Conservation (phyloP, 768 basidiomycete genomes). For the Kwoniella dendrophila region DNA sequence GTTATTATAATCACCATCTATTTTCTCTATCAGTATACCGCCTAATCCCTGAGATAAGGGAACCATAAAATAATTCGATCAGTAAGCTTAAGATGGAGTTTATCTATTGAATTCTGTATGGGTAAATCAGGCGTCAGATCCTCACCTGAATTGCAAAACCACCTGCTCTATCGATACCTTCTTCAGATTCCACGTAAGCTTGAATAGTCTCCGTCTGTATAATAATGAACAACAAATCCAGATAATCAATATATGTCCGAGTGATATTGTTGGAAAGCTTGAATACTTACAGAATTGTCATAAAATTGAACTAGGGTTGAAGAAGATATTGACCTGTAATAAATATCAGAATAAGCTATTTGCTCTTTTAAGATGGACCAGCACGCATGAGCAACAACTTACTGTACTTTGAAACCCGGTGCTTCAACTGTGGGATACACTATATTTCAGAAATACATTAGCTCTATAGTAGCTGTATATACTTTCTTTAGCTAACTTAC, state of each 20-base stretch:
- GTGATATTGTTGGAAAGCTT: background rate
- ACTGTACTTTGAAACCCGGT: slow-evolving; percentile 56
- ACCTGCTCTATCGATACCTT: slow-evolving; percentile 85
- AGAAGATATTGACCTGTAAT: slow-evolving; percentile 48
- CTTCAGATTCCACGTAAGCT: slow-evolving; percentile 81
- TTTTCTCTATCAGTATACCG: slow-evolving; percentile 74
- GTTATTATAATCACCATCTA: slow-evolving; percentile 88
- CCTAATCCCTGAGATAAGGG: slow-evolving; percentile 65
- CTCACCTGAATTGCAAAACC: slow-evolving; percentile 90
- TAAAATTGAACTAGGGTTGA: slow-evolving; percentile 51
- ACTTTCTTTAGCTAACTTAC: slow-evolving; percentile 56
- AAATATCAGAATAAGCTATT: background rate
- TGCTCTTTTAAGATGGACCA: background rate
- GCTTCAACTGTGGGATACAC: slow-evolving; percentile 54
- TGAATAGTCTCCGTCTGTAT: slow-evolving; percentile 60
- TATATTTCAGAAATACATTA: too few species aligned
- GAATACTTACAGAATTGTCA: slow-evolving; percentile 47
- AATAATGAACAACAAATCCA: background rate
- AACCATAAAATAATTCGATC: too few species aligned
- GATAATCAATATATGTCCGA: background rate
- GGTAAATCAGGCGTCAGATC: background rate
- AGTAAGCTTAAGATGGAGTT: too few species aligned
- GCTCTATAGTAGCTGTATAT: background rate
- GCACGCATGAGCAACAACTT: slow-evolving; percentile 2
- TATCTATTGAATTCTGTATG: too few species aligned